Base-by-base conservation (phyloP, 495 filamentous ascomycete species). In the Lasiosphaeria miniovina region DNA sequence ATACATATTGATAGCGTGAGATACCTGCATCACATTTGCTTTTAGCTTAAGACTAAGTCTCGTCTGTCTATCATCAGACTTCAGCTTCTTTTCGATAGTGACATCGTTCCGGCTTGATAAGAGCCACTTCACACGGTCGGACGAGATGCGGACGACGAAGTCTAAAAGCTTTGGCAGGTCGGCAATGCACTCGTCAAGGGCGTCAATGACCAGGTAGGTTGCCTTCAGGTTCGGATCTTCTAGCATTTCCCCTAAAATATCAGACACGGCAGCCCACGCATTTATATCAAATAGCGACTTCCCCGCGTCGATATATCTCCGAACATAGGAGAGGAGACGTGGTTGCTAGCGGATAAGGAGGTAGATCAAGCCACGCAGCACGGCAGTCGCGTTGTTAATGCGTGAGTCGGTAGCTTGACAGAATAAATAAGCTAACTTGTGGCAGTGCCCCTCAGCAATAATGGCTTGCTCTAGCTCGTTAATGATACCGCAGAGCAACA, bases 171-270 rank as follows among this genome's bases (percentile, higher is more conserved):
- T 40, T 7, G 52, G 24, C 52, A 68, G 54, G 35, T 64, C 71
- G 5, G 36, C 55, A 12, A 58, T 60, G 51, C 76, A 82, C 65
- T 83, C 80, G 61, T 82, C 76, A 10, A 83, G 71, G 7, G 78
- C 80, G 61, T 83, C 80, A 52, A 82, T 68, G 0, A 82, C 57
- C 11, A 79, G 46, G 61, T 66, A 75, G 3, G 70, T 63, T 8
- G 9, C 57, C 8, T 63, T 41, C n/a, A 73, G 38, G 40, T 49
- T 61, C 11, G 61, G 59, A 52, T 76, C 72, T 53, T 69, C 41
- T 49, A 78, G 45, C 15, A 78, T 72, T 14, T 52, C 52, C 14
- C 49, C 40, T 31, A 77, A 71, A 36, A 77, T 67, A 1, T 62
- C 49, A 14, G 50, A 67, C 14, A 77, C 52, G 15, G 61, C 66